Evolutionary conservation across 2,329 filamentous ascomycete genomes (phyloP).

Genomic region (Penicillium sclerotiorum): DNA sequence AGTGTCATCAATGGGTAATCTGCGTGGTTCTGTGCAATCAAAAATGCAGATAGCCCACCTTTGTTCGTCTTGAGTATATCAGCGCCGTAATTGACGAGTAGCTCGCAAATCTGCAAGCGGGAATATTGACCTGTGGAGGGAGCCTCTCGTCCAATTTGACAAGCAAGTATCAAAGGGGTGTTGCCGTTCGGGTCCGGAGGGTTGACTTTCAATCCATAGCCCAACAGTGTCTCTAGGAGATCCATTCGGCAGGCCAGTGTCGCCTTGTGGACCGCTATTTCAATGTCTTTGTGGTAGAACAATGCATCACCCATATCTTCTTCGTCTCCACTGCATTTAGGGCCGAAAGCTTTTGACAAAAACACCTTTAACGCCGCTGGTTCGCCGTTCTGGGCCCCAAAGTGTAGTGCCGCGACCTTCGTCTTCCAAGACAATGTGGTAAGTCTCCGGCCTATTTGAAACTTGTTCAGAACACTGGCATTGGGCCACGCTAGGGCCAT

Average conservation of each 20-base stretch:
- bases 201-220: slow-evolving; percentile 5
- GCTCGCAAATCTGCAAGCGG: slow-evolving; percentile 9
- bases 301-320: no score
- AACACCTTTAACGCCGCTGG: background rate
- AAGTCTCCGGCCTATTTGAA: background rate
- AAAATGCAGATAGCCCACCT: no score
- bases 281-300: background rate
- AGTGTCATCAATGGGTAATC: slow-evolving; percentile 14
- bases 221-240: slow-evolving; percentile 3
- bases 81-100: slow-evolving; percentile 7
- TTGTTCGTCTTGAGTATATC: no score
- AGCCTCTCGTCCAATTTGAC: slow-evolving; percentile 1
- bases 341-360: slow-evolving; percentile 1
- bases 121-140: background rate
- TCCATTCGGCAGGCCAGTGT: slow-evolving; percentile 5
- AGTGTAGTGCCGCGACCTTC: slow-evolving; percentile 3
- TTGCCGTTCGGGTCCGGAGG: background rate
- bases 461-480: slow-evolving; percentile 4
- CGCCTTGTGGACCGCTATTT: slow-evolving; percentile 6
- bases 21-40: slow-evolving; percentile 1
- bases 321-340: background rate
- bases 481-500: slow-evolving; percentile 10
- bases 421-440: background rate
- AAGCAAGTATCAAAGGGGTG: slow-evolving; percentile 8
- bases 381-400: slow-evolving; percentile 6